Evolutionary conservation across 345 rosid genomes (phyloP), one percentile per base, ranked within the genome.

Genomic region (Theobroma cacao): DNA sequence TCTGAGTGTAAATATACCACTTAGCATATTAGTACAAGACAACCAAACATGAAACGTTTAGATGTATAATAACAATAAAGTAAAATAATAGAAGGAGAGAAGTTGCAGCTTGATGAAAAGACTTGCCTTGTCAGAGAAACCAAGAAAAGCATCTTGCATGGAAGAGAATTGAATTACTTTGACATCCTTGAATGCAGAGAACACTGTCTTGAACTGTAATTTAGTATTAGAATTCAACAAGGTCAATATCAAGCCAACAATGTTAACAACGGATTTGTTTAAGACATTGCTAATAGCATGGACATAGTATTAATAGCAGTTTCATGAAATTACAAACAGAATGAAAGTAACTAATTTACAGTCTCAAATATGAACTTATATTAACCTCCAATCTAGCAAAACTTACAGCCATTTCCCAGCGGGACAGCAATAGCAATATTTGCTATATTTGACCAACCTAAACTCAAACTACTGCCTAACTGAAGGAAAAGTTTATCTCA

Each of bases 101-200:
- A 69, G 20, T 45, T 12, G 10, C 47, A 40, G 63, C 64, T 38
- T 56, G 24, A 58, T 24, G 41, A 11, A 72, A 63, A 33, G 31
- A 81, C 89, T 88, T 84, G 81, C 99, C 97, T 88, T 89, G 87
- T 94, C 91, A 3, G 90, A 77, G 78, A 92, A 94, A 70, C 94
- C 95, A 0, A 52, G 78, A 86, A 94, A 96, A 78, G 95, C 94
- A 80, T 92, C 92, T 89, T 92, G 89, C 90, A 96, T 77, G 13
- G 99, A 92, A 64, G 98, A 90, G 81, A 96, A 96, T 72, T 92
- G 90, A 77, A 94, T 86, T 77, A 96, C 90, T 88, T 92, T 96
- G 78, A 92, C 88, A 82, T 94, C 87, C 73, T 84, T 82, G 89
- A 91, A 92, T 31, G 90, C 77, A 63, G 95, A 87, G 87, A 96